Conservation (phyloP, 768 basidiomycete species). For the Agaricus bisporus region DNA sequence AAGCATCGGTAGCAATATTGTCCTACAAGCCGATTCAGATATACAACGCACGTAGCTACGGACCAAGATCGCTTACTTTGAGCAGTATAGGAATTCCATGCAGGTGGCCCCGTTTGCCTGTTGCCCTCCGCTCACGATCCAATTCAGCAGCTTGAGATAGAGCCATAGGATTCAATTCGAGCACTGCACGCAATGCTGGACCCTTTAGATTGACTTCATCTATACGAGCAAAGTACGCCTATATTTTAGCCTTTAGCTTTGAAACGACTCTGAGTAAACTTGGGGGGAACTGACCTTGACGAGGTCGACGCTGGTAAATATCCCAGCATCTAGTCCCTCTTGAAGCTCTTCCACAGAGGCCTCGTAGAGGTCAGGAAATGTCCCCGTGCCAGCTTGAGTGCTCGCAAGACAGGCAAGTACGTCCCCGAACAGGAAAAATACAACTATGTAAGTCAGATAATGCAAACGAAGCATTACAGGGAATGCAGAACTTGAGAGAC, state of each 20-base stretch:
- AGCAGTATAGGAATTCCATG: constrained; percentile 51
- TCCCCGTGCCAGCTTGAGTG: neutral
- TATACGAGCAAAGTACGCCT: constrained; percentile 65
- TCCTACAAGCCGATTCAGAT: constrained; percentile 23
- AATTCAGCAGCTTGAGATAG: constrained; percentile 43
- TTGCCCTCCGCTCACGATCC: constrained; percentile 35
- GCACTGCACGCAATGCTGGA: constrained; percentile 47
- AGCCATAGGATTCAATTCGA: constrained; percentile 52
- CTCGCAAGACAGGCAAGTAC: neutral
- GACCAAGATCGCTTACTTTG: constrained; percentile 25
- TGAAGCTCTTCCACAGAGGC: constrained; percentile 51
- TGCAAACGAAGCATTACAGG: neutral
- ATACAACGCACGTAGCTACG: neutral
- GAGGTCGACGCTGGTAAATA: constrained; percentile 55
- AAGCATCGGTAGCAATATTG: constrained; percentile 40
- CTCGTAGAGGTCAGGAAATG: constrained; percentile 54
- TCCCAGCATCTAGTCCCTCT: constrained; percentile 39
- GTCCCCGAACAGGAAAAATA: neutral
- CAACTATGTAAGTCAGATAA: neutral
- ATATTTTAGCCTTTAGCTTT: neutral
- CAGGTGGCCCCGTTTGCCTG: constrained; percentile 38
- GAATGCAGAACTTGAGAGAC: neutral
- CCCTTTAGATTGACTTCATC: constrained; percentile 62
- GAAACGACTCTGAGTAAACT: neutral
- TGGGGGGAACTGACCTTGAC: constrained; percentile 39